These are phyloP conservation scores for Trichoderma arundinaceum DNA, from an alignment of 2,329 filamentous ascomycete genomes.

Conservation along the genomic window DNA sequence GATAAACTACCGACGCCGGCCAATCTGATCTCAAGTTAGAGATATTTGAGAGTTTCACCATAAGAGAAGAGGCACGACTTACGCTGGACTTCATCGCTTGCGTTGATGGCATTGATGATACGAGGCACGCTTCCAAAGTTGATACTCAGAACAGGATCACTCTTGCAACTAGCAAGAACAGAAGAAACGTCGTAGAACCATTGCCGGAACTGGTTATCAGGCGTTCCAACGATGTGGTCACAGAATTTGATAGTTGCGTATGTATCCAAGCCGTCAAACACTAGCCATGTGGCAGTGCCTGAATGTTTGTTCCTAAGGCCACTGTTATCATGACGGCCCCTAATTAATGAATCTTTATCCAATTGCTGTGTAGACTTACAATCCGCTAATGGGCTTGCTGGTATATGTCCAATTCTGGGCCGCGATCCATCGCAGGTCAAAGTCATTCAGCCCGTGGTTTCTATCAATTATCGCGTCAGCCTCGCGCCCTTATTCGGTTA, in stretches of 20 bases:
- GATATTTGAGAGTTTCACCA: not conserved
- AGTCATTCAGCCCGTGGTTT: slow-evolving; percentile 63
- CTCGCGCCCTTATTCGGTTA: not conserved
- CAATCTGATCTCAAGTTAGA: slow-evolving; percentile 12
- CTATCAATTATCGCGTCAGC: slow-evolving; percentile 36
- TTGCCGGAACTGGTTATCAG: slow-evolving; percentile 68
- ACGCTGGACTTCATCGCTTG: slow-evolving; percentile 26
- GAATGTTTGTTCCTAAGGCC: slow-evolving; percentile 37
- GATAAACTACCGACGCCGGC: slow-evolving; percentile 27
- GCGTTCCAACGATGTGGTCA: slow-evolving; percentile 57
- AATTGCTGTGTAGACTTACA: slow-evolving; percentile 43
- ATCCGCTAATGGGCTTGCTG: slow-evolving; percentile 47
- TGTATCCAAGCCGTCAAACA: slow-evolving; percentile 68
- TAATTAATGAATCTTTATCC: not conserved
- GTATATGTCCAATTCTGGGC: slow-evolving; percentile 65
- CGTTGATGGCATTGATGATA: slow-evolving; percentile 32
- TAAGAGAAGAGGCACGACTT: not conserved
- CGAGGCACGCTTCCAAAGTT: slow-evolving; percentile 36
- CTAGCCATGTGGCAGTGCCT: slow-evolving; percentile 54
- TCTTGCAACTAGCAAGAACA: slow-evolving; percentile 41
- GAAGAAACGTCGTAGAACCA: slow-evolving; percentile 63
- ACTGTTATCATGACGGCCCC: slow-evolving; percentile 6
- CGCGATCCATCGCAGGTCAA: slow-evolving; percentile 63
- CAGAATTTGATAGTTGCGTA: slow-evolving; percentile 63
- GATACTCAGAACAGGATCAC: slow-evolving; percentile 32